These are phyloP conservation scores for Neurospora sp. DNA, from an alignment of 495 filamentous ascomycete genomes.

Conservation along the genomic window DNA sequence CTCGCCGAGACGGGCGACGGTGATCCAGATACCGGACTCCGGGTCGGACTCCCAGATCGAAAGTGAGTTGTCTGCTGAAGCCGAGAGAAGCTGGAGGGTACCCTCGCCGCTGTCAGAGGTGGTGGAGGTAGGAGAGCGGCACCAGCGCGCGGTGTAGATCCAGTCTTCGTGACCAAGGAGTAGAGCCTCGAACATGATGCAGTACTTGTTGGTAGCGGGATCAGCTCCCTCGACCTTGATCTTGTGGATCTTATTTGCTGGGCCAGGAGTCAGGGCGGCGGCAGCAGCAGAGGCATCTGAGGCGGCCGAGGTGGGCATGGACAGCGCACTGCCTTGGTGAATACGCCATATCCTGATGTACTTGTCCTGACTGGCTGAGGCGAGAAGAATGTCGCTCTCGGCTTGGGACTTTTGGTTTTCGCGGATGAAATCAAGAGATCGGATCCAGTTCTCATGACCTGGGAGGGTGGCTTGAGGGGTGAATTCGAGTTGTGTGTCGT, in stretches of 20 bases:
- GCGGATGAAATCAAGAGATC: slow-evolving; percentile 65
- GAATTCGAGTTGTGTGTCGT: slow-evolving; percentile 38
- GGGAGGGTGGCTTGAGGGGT: slow-evolving; percentile 66
- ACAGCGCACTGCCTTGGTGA: slow-evolving; percentile 56
- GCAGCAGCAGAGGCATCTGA: slow-evolving; percentile 27
- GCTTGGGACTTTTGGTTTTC: slow-evolving; percentile 43
- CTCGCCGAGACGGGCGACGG: slow-evolving; percentile 74
- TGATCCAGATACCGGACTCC: slow-evolving; percentile 82
- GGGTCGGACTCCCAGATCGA: slow-evolving; percentile 83
- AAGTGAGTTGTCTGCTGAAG: slow-evolving; percentile 91
- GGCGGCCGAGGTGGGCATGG: slow-evolving; percentile 31
- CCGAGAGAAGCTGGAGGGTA: slow-evolving; percentile 67
- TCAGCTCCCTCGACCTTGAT: slow-evolving; percentile 34
- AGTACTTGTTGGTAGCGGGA: slow-evolving; percentile 40
- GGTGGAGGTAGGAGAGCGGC: slow-evolving; percentile 29
- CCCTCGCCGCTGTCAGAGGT: slow-evolving; percentile 14
- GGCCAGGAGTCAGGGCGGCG: slow-evolving; percentile 46
- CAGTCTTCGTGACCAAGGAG: slow-evolving; percentile 96
- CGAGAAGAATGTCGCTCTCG: slow-evolving; percentile 64
- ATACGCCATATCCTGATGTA: slow-evolving; percentile 93
- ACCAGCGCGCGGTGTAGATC: slow-evolving; percentile 85
- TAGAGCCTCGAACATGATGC: slow-evolving; percentile 87
- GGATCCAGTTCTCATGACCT: slow-evolving; percentile 93
- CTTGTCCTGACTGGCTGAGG: slow-evolving; percentile 94
- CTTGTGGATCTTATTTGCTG: slow-evolving; percentile 69